Percentiles rank a stretch among this genome's conserved stretches.
Evolutionary conservation across 192 early-diverging fungal genomes (phyloP).

Genomic region (Geranomyces michiganensis): DNA sequence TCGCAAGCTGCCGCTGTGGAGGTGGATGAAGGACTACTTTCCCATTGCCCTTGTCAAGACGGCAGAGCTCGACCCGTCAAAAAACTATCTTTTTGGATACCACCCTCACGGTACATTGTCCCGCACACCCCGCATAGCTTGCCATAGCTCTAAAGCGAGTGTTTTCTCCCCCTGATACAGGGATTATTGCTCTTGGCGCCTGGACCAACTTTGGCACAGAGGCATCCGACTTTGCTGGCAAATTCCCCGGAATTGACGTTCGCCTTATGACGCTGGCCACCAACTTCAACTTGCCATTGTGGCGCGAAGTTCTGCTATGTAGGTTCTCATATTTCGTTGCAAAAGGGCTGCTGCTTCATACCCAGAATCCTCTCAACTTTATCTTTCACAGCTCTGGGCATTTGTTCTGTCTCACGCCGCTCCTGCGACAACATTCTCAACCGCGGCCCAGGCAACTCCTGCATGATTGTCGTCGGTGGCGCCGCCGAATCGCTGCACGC

Average conservation of each 20-base stretch:
- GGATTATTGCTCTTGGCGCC: slow-evolving; percentile 83
- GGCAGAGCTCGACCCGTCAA: slow-evolving; percentile 76
- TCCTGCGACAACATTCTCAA: slow-evolving; percentile 79
- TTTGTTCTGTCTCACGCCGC: slow-evolving; percentile 72
- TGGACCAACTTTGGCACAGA: slow-evolving; percentile 83
- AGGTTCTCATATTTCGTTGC: neutral
- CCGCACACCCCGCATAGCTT: neutral
- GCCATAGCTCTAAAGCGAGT: too few species aligned
- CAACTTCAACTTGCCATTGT: slow-evolving; percentile 85
- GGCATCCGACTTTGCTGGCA: slow-evolving; percentile 69
- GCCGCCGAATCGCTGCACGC: slow-evolving; percentile 79
- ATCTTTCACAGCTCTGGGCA: slow-evolving; percentile 58
- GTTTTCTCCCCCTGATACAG: slow-evolving; percentile 26
- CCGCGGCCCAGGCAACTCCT: slow-evolving; percentile 67
- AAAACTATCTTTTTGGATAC: slow-evolving; percentile 90
- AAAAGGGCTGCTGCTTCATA: neutral
- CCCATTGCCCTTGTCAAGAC: slow-evolving; percentile 81
- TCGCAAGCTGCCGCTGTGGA: slow-evolving; percentile 67
- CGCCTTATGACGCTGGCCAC: slow-evolving; percentile 79
- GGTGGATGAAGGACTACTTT: slow-evolving; percentile 79
- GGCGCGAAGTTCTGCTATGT: slow-evolving; percentile 77
- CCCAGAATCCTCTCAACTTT: too few species aligned
- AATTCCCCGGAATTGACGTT: slow-evolving; percentile 80
- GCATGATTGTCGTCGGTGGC: slow-evolving; percentile 90
- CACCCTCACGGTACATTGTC: slow-evolving; percentile 73